Evolutionary conservation across 164 flowering plant genomes (phyloP).

Genomic region (Berberis vulgaris): DNA sequence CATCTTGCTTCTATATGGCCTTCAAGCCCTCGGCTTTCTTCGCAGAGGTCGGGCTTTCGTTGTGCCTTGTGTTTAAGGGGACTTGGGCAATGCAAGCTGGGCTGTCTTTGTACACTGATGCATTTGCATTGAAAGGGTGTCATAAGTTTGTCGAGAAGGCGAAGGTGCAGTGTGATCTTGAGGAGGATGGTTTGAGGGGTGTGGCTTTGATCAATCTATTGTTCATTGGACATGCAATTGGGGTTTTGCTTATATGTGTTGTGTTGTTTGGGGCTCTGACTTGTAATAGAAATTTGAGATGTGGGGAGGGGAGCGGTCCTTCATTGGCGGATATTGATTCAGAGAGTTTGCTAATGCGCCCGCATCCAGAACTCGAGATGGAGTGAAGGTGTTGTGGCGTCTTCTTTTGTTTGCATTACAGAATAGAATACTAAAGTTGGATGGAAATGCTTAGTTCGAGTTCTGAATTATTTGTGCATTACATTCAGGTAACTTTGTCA

Average conservation of each 20-base stretch:
- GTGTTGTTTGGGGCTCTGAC: constrained; percentile 39
- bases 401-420: constrained; percentile 5
- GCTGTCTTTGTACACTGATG: constrained; percentile 46
- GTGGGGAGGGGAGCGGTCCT: constrained; percentile 33
- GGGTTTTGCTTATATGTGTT: constrained; percentile 27
- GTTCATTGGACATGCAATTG: constrained; percentile 50
- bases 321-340: constrained; percentile 45
- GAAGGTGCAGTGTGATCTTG: constrained; percentile 52
- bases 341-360: constrained; percentile 30
- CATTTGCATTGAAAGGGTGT: constrained; percentile 56
- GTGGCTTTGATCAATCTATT: constrained; percentile 57
- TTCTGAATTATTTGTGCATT: constrained; percentile 7
- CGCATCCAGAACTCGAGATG: constrained; percentile 43
- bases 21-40: constrained; percentile 43
- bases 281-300: constrained; percentile 29
- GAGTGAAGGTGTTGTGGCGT: constrained; percentile 26
- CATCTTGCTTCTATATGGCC: constrained; percentile 47
- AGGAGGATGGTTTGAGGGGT: constrained; percentile 61
- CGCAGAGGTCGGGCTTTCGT: constrained; percentile 52
- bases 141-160: constrained; percentile 14
- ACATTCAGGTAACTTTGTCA: constrained; percentile 11
- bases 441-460: background rate
- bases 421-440: background rate
- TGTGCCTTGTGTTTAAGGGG: constrained; percentile 55
- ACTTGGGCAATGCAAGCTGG: constrained; percentile 77